These are phyloP conservation scores for Crucihimalaya himalaica DNA, from an alignment of 345 rosid genomes.

Conservation along the genomic window DNA sequence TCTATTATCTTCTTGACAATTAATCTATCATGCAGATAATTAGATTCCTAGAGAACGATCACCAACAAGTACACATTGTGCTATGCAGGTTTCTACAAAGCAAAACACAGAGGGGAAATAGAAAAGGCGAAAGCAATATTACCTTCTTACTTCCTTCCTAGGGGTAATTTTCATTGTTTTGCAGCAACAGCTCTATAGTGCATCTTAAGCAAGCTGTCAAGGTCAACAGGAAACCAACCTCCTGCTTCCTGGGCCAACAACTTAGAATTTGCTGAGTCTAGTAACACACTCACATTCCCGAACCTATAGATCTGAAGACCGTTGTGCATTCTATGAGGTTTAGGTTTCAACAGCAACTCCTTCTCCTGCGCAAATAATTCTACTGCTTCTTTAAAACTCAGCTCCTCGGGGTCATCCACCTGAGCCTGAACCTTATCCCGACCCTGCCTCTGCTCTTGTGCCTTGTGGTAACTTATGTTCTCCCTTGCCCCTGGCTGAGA, in stretches of 20 bases:
- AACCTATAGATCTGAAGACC: conserved; percentile 82
- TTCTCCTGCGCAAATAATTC: conserved; percentile 77
- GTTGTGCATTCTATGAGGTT: conserved; percentile 70
- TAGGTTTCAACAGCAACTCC: conserved; percentile 63
- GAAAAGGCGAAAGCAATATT: not conserved
- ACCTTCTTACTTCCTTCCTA: not conserved
- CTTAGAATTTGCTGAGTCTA: conserved; percentile 60
- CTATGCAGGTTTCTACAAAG: not conserved
- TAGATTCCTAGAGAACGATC: not conserved
- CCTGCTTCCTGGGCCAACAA: conserved; percentile 66
- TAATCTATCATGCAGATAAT: not conserved
- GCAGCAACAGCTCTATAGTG: conserved; percentile 48
- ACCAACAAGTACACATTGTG: not conserved
- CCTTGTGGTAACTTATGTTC: not conserved
- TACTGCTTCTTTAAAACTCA: conserved; percentile 71
- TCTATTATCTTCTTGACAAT: not conserved
- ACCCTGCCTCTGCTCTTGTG: conserved; percentile 49
- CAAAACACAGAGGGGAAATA: not conserved
- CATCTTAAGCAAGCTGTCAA: conserved; percentile 66
- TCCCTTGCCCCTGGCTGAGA: conserved; percentile 59
- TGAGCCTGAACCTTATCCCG: conserved; percentile 7
- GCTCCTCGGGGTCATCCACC: conserved; percentile 44
- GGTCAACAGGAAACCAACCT: conserved; percentile 57
- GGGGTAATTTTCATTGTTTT: conserved; percentile 39
- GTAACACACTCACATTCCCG: conserved; percentile 65